phyloP scores from a whole-genome alignment of 352 stramenopile genomes.

The Thalassiosira mediterranea region DNA sequence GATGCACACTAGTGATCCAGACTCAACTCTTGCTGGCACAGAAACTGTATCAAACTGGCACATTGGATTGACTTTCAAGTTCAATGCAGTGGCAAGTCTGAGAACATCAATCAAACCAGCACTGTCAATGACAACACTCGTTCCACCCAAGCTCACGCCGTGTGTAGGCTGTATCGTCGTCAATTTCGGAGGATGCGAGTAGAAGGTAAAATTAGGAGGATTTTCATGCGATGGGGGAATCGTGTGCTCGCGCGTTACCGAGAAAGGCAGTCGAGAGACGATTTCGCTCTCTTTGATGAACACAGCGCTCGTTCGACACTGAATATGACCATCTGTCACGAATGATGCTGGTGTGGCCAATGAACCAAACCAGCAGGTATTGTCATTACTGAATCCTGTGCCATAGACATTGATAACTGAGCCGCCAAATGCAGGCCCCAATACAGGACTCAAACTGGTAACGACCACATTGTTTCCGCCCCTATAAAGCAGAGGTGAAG shows the following conservation, averaged over 20 bases:
- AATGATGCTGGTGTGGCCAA: slow-evolving; percentile 9
- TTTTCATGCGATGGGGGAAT: not conserved
- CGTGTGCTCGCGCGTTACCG: slow-evolving; percentile 8
- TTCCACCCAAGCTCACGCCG: slow-evolving; percentile 28
- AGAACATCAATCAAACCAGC: slow-evolving; percentile 12
- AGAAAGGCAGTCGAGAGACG: not conserved
- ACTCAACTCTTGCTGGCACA: slow-evolving; percentile 9
- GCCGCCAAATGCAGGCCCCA: slow-evolving; percentile 21
- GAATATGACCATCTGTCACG: slow-evolving; percentile 17
- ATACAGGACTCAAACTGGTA: slow-evolving; percentile 6
- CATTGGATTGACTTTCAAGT: slow-evolving; percentile 12
- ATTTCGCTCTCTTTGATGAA: slow-evolving; percentile 15
- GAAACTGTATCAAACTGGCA: slow-evolving; percentile 18
- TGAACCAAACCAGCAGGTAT: slow-evolving; percentile 28
- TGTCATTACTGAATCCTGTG: slow-evolving; percentile 10
- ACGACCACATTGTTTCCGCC: not conserved
- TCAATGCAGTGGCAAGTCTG: not conserved
- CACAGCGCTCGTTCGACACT: slow-evolving; percentile 20
- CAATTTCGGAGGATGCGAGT: slow-evolving; percentile 12
- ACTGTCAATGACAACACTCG: slow-evolving; percentile 11
- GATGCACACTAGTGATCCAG: slow-evolving; percentile 16
- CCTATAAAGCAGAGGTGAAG: not conserved
- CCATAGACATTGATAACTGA: slow-evolving; percentile 30
- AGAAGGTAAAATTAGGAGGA: slow-evolving; percentile 15
- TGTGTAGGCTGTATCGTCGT: slow-evolving; percentile 13